Evolutionary conservation across 352 stramenopile genomes (phyloP), one percentile per base, ranked within the genome.

Genomic region (Phytophthora quininea): DNA sequence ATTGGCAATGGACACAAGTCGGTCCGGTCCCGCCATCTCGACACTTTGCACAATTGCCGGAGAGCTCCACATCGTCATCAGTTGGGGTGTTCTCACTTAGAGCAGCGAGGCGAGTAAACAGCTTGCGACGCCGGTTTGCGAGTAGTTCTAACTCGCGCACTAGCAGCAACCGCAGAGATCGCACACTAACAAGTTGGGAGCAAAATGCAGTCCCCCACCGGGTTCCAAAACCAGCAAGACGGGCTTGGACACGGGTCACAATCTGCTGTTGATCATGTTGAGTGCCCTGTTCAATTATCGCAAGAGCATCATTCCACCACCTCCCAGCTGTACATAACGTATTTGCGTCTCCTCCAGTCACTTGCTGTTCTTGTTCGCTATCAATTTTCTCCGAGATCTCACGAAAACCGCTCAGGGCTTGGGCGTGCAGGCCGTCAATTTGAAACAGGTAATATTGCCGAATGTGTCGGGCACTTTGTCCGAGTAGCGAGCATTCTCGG

Each of bases 11-110:
- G 29, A 62, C 69, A 57, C 87, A 95, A 15, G 80, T 64, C 0
- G 82, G 83, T 1, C 87, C 87, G 12, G 77, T 73, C 19, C 83
- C 77, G 0, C 62, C 69, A 30, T 93, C 80, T 0, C 85, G 81
- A 47, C 85, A 93, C 47, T 84, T 80, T 0, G 59, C 62, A 46
- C 85, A 93, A 57, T 93, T 93, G 14, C 85, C 87, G 4, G 85
- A 91, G 3, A 80, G 58, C 58, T 80, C 76, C 27, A 92, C 69
- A 24, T 92, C 80, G 10, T 74, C 55, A 10, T 75, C 71, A 8
- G 70, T 78, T 2, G 82, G 83, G 3, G 54, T 63, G 1, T 37
- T 56, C 0, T 76, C 43, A 58, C 85, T 91, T 45, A 89, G 63
- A 0, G 35, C 30, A n/a, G 62, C 19, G n/a, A 93, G 65, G 14